A percentile compares a stretch with the other conserved stretches of the same genome.
Evolutionary conservation across 306 rosid species (phyloP).

Genomic region (Amphicarpaea edgeworthii): DNA sequence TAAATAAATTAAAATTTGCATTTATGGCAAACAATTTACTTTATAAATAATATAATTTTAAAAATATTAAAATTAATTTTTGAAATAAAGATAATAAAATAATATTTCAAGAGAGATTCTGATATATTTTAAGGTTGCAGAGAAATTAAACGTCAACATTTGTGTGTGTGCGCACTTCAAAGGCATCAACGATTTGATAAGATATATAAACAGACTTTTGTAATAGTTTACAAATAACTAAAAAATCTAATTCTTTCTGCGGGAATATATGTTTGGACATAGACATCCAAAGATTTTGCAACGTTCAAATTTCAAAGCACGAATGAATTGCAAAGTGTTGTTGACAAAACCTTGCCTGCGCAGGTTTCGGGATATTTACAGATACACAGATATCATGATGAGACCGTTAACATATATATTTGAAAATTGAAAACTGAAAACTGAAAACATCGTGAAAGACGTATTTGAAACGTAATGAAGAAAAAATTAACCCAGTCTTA

Average conservation of each 20-base stretch:
- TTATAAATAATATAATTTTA: no score
- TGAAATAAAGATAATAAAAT: background rate
- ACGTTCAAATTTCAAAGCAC: background rate
- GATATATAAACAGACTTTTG: background rate
- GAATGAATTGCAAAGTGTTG: background rate
- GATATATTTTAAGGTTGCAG: background rate
- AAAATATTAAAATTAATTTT: no score
- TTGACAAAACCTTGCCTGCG: background rate
- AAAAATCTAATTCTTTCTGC: background rate
- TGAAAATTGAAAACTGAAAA: no score
- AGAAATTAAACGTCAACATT: background rate
- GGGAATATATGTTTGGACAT: background rate
- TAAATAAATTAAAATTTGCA: no score
- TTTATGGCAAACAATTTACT: no score
- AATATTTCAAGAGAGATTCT: background rate
- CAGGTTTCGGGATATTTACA: conserved; percentile 18
- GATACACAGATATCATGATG: background rate
- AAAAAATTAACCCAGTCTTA: background rate
- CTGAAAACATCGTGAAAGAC: background rate
- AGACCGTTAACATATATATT: background rate
- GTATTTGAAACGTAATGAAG: conserved; percentile 23
- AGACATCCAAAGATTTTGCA: background rate
- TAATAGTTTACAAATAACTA: background rate
- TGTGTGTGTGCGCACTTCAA: no score
- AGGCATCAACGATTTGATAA: background rate